phyloP scores from a whole-genome alignment of 2,329 filamentous ascomycete genomes.

The Fusarium circinatum region DNA sequence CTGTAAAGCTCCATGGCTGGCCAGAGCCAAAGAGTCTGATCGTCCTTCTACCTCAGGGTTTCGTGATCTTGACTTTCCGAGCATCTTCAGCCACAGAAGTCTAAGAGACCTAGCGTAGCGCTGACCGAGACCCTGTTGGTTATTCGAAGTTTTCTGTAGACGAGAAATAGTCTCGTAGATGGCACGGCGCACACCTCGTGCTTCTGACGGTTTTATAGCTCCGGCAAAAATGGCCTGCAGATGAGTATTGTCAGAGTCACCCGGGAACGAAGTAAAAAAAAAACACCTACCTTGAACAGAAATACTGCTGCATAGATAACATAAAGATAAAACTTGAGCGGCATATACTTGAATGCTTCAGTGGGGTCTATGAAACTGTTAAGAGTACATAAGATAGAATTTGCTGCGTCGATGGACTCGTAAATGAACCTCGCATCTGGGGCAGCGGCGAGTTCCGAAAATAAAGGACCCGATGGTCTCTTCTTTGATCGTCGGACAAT shows the following conservation, averaged over 20 bases:
- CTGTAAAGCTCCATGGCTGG: background rate
- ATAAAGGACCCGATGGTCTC: conserved; percentile 52
- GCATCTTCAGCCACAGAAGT: conserved; percentile 64
- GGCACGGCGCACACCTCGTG: conserved; percentile 65
- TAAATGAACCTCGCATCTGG: conserved; percentile 74
- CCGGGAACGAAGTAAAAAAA: rapidly evolving
- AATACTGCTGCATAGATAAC: conserved; percentile 73
- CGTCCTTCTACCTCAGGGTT: background rate
- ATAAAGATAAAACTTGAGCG: conserved; percentile 70
- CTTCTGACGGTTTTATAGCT: conserved; percentile 65
- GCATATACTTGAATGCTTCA: conserved; percentile 70
- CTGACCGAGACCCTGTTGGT: conserved; percentile 68
- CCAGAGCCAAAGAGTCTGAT: background rate
- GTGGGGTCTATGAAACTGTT: conserved; percentile 69
- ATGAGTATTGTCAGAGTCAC: background rate
- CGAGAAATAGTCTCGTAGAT: conserved; percentile 68
- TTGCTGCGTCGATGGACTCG: conserved; percentile 72
- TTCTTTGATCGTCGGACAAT: conserved; percentile 47
- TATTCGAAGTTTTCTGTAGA: conserved; percentile 67
- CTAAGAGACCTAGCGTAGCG: conserved; percentile 70
- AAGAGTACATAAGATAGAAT: conserved; percentile 68
- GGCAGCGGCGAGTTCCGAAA: conserved; percentile 66
- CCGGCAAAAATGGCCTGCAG: conserved; percentile 53
- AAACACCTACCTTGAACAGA: conserved; percentile 64
- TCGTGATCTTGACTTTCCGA: conserved; percentile 24